Base-by-base conservation (phyloP, 257 asterid species). In the Solanum dulcamara region DNA sequence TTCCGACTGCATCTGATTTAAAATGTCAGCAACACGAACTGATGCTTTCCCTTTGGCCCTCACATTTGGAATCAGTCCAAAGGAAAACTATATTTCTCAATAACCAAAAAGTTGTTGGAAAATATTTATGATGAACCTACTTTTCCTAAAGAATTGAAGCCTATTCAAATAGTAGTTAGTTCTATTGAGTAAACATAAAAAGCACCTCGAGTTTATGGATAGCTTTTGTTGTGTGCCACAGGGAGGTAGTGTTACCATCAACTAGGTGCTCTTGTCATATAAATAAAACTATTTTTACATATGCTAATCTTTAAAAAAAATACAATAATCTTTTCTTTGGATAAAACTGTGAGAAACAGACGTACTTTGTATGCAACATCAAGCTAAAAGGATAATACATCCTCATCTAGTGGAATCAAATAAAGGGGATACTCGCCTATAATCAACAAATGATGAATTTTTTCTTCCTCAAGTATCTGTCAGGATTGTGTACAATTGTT, bases 31-130 rank as follows among this genome's bases (percentile, higher is more conserved):
- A 89, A 97, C 94, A 30, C 95, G 94, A 80, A 91, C 90, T 80
- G 99, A 93, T 70, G 92, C 98, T 89, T 91, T 97, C 53, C 99
- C 99, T 93, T 95, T 93, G 87, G 98, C 97, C 91, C 99, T 95
- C 86, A 97, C 89, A 92, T 97, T 97, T 20, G 98, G 99, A 85
- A 97, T 94, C 77, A 93, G 93, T 86, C 99, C 99, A 86, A 91
- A 93, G 84, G 97, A 89, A 86, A 91, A 93, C 99, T 97, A 75
- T 92, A 93, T 51, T 81, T 66, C 74, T 77, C 87, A 86, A 71
- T 33, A 81, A 84, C 86, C 85, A 80, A 0, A 84, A 62, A 67
- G 64, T 81, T 70, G 55, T 84, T 80, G 86, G 82, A 42, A 81
- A 83, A 57, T 68, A 57, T 17, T 48, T 22, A 28, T 67, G 81